These are phyloP conservation scores for Paulownia fortunei DNA, from an alignment of 257 asterid genomes.

Conservation along the genomic window DNA sequence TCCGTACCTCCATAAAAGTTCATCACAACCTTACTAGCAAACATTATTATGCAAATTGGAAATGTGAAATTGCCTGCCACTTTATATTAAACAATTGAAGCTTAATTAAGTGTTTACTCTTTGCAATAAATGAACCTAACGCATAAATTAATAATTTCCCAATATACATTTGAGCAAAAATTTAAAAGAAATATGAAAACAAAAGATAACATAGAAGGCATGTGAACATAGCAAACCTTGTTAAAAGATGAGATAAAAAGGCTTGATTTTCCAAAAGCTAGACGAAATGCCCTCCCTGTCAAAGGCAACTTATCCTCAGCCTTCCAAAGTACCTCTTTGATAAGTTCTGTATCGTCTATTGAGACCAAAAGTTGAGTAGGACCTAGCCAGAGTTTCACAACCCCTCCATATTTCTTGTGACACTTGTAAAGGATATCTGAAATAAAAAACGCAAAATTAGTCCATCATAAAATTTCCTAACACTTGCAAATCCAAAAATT, in stretches of 20 bases:
- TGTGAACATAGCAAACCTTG: conserved; percentile 36
- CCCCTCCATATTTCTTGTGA: conserved; percentile 48
- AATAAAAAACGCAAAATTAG: not conserved
- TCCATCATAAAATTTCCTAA: not conserved
- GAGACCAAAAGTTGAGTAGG: conserved; percentile 54
- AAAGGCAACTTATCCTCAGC: conserved; percentile 54
- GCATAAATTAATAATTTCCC: not conserved
- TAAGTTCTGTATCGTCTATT: conserved; percentile 42
- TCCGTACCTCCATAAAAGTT: not conserved
- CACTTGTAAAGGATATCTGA: conserved; percentile 39
- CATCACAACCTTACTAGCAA: not conserved
- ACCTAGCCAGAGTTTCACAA: conserved; percentile 51
- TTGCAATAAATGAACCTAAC: conserved; percentile 8
- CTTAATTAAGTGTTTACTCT: not conserved
- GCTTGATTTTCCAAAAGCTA: conserved; percentile 42
- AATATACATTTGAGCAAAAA: not conserved
- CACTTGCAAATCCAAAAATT: not conserved
- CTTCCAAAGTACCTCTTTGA: conserved; percentile 47
- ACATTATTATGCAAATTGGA: not conserved
- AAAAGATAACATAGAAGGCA: not conserved
- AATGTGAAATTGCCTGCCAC: not conserved
- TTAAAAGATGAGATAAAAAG: conserved; percentile 41
- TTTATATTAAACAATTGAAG: not conserved
- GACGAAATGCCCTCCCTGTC: conserved; percentile 49
- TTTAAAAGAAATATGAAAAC: not conserved